These are phyloP conservation scores for Hymenotorrendiella dingleyae DNA, from an alignment of 2,329 filamentous ascomycete genomes.

Conservation along the genomic window DNA sequence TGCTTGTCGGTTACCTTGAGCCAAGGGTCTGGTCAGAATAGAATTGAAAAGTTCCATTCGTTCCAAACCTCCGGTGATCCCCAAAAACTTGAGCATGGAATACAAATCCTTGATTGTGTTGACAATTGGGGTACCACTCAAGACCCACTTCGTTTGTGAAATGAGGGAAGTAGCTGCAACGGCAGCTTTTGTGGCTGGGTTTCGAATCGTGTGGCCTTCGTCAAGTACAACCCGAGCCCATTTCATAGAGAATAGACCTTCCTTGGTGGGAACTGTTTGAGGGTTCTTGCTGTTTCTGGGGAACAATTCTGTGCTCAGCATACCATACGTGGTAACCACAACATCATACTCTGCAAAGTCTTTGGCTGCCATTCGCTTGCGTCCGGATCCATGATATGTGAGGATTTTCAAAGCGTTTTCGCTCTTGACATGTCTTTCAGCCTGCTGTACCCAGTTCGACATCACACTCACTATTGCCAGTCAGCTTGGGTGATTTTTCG, in stretches of 20 bases:
- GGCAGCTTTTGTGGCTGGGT: slow-evolving; percentile 66
- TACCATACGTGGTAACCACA: slow-evolving; percentile 80
- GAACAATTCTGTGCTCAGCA: slow-evolving; percentile 60
- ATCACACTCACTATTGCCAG: slow-evolving; percentile 83
- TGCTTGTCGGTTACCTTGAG: slow-evolving; percentile 48
- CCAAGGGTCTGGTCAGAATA: slow-evolving; percentile 63
- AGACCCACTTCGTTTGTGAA: slow-evolving; percentile 70
- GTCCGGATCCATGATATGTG: slow-evolving; percentile 64
- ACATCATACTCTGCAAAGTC: slow-evolving; percentile 65
- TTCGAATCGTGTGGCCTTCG: slow-evolving; percentile 78
- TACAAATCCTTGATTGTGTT: slow-evolving; percentile 79
- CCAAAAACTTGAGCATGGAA: slow-evolving; percentile 71
- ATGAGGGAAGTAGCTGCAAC: slow-evolving; percentile 60
- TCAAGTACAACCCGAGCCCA: slow-evolving; percentile 80
- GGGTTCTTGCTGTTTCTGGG: slow-evolving; percentile 38
- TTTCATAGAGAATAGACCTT: slow-evolving; percentile 54
- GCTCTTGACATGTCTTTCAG: slow-evolving; percentile 61
- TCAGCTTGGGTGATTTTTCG: no score
- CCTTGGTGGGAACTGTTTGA: slow-evolving; percentile 35
- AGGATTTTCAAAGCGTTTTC: slow-evolving; percentile 60
- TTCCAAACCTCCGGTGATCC: slow-evolving; percentile 69
- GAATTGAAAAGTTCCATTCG: slow-evolving; percentile 68
- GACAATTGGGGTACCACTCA: slow-evolving; percentile 78
- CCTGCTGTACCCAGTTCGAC: slow-evolving; percentile 85
- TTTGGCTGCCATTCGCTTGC: slow-evolving; percentile 45